phyloP scores from a whole-genome alignment of 2,329 filamentous ascomycete genomes.

The Neofusicoccum cordaticola region DNA sequence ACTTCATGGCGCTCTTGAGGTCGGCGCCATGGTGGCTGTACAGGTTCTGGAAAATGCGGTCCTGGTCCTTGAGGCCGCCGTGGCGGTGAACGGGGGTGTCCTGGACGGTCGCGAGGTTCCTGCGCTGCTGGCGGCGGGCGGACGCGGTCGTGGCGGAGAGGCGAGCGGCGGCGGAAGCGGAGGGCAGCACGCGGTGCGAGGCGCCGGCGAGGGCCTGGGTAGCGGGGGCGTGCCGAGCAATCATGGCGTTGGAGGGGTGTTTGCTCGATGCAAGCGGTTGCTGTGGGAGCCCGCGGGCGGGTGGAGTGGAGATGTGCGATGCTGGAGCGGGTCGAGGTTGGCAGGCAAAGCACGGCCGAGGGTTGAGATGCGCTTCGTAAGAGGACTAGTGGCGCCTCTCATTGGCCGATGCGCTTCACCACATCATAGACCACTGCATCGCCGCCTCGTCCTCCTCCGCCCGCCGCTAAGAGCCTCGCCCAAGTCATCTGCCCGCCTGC shows the following conservation, averaged over 20 bases:
- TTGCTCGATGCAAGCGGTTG: slow-evolving; percentile 10
- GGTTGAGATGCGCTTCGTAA: slow-evolving; percentile 11
- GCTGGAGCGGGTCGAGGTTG: slow-evolving; percentile 14
- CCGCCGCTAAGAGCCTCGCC: not conserved
- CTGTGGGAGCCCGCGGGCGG: slow-evolving; percentile 20
- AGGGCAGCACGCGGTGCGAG: slow-evolving; percentile 42
- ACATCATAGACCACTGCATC: slow-evolving; percentile 16
- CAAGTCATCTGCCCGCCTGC: not conserved
- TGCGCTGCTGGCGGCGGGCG: slow-evolving; percentile 49
- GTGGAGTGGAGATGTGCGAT: slow-evolving; percentile 13
- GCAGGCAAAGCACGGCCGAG: slow-evolving; percentile 7
- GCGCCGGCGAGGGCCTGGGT: slow-evolving; percentile 39
- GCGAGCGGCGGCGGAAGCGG: slow-evolving; percentile 36
- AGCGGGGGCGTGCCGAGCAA: slow-evolving; percentile 40
- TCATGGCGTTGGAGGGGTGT: slow-evolving; percentile 32
- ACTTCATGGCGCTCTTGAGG: slow-evolving; percentile 91
- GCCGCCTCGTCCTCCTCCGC: not conserved
- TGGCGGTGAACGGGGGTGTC: slow-evolving; percentile 63
- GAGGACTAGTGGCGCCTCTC: slow-evolving; percentile 19
- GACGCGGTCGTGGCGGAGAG: slow-evolving; percentile 41
- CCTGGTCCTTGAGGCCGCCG: slow-evolving; percentile 90
- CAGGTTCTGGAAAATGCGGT: slow-evolving; percentile 98
- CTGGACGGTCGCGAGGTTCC: slow-evolving; percentile 64
- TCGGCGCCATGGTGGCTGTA: slow-evolving; percentile 91
- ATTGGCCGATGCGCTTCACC: slow-evolving; percentile 24